phyloP scores from a whole-genome alignment of 2,329 filamentous ascomycete genomes.

The Chaetothyriales sp. region DNA sequence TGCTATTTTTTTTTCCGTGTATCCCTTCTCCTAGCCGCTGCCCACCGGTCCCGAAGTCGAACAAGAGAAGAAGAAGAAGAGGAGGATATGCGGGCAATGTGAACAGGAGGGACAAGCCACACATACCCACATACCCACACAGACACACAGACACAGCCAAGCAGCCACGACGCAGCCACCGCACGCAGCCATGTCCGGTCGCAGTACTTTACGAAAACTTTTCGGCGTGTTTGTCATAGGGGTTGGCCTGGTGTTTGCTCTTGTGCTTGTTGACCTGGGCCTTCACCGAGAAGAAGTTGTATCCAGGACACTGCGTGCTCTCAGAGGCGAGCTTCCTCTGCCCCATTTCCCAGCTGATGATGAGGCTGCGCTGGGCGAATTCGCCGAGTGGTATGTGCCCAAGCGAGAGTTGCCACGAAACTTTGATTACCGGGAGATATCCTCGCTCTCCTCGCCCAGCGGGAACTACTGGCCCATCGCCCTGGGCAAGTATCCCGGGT shows the following conservation, averaged over 20 bases:
- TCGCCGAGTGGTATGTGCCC: not conserved
- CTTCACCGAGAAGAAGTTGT: not conserved
- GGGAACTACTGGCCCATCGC: constrained; percentile 35
- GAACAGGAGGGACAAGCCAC: not conserved
- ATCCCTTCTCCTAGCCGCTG: no score
- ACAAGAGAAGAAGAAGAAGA: not conserved
- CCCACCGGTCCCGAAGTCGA: no score
- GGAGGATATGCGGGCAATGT: not conserved
- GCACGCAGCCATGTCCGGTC: not conserved
- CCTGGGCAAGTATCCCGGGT: constrained; percentile 28
- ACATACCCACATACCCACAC: no score
- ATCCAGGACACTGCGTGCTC: not conserved
- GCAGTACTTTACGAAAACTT: not conserved
- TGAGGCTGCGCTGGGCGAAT: not conserved
- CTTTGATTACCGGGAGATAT: constrained; percentile 22
- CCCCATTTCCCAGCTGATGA: not conserved
- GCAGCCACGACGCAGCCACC: no score
- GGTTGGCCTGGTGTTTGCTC: not conserved
- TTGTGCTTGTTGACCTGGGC: not conserved
- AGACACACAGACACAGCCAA: no score
- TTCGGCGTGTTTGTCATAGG: not conserved
- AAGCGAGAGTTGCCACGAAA: no score
- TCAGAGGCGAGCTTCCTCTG: not conserved
- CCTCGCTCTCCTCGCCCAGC: constrained; percentile 32
- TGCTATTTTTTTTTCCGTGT: no score